Conservation (phyloP, 139 green algal species). For the Micromonas pusilla region DNA sequence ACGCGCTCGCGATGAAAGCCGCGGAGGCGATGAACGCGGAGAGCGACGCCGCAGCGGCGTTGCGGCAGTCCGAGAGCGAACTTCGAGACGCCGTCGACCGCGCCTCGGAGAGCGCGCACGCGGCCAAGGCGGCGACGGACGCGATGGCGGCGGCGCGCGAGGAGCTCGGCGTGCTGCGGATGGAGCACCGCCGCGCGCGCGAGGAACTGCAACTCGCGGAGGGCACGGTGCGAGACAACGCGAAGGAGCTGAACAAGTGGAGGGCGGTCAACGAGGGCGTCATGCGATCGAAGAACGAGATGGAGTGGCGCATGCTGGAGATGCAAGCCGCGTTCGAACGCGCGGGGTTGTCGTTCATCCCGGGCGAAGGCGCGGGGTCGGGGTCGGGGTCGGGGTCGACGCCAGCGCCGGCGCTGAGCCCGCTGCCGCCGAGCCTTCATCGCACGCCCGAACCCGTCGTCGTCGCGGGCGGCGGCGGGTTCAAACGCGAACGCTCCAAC, state of each 20-base stretch:
- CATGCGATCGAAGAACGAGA: not conserved
- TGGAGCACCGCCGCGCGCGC: not conserved
- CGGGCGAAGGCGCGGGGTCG: no score
- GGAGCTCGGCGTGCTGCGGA: not conserved
- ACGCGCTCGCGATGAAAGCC: not conserved
- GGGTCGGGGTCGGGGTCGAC: no score
- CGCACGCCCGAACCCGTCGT: no score
- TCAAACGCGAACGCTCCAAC: no score
- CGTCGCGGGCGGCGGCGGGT: no score
- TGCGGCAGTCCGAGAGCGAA: no score
- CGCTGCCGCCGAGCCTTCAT: no score
- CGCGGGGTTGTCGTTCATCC: no score
- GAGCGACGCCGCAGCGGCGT: not conserved
- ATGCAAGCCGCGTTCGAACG: not conserved
- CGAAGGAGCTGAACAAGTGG: not conserved
- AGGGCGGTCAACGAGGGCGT: not conserved
- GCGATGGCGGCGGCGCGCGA: not conserved
- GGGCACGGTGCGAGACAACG: not conserved
- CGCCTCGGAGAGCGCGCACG: not conserved
- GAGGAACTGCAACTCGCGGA: not conserved
- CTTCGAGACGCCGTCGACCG: no score
- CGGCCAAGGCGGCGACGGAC: conserved; percentile 5
- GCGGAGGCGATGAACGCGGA: not conserved
- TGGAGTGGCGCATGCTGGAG: conserved; percentile 15
- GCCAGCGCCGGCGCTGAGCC: no score